Conservation (phyloP, 2,329 filamentous ascomycete genomes). For the Coleophoma eucalyptorum region DNA sequence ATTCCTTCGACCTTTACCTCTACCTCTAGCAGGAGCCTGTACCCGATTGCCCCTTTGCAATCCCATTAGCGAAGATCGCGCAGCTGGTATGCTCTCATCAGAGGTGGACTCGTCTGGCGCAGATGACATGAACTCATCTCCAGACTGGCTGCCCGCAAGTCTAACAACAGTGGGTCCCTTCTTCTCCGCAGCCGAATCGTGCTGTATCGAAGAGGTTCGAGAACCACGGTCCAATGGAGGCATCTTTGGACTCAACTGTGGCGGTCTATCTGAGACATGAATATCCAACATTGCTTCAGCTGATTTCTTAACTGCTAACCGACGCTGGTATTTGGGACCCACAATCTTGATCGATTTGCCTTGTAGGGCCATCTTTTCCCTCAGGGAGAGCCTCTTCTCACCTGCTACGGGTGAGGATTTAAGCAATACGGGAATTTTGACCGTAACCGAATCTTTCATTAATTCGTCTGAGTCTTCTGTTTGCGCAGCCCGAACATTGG, state of each 20-base stretch:
- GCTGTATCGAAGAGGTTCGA: too few species aligned
- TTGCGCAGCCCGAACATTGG: slow-evolving; percentile 2
- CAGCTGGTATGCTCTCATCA: slow-evolving; percentile 14
- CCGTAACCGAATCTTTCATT: background rate
- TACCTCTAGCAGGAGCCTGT: background rate
- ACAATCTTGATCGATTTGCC: slow-evolving; percentile 24
- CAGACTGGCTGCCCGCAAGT: slow-evolving; percentile 13
- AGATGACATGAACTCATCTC: background rate
- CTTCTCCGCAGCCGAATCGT: background rate
- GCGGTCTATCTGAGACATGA: too few species aligned
- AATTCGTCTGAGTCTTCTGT: background rate
- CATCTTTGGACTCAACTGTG: too few species aligned
- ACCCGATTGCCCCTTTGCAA: background rate
- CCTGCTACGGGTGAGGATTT: background rate
- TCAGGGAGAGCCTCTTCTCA: slow-evolving; percentile 19
- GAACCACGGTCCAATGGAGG: too few species aligned
- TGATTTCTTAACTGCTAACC: background rate
- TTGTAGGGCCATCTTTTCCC: slow-evolving; percentile 24
- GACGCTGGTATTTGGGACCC: slow-evolving; percentile 7
- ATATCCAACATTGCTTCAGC: too few species aligned
- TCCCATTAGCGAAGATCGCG: background rate
- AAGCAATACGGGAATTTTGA: background rate
- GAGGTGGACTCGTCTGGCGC: slow-evolving; percentile 11
- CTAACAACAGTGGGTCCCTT: slow-evolving; percentile 22
- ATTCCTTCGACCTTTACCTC: background rate